Conservation (phyloP, 345 rosid genomes). For the Acer saccharum region DNA sequence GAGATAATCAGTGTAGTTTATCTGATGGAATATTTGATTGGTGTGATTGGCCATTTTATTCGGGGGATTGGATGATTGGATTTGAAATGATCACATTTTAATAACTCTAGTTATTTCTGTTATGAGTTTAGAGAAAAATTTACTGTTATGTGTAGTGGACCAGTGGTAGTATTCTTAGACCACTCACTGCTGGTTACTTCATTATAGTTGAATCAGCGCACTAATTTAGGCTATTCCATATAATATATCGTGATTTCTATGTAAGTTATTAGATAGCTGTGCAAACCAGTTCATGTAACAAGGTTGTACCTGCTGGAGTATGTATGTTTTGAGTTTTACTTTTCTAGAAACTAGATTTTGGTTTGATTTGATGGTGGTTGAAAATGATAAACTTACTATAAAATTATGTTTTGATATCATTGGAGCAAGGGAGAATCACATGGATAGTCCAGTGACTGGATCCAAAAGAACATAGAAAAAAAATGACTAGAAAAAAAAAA, state of each 20-base stretch:
- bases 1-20: background rate
- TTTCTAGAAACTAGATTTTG: background rate
- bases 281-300: too few species aligned
- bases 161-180: background rate
- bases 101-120: background rate
- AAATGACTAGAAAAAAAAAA: background rate
- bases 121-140: background rate
- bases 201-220: background rate
- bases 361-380: background rate
- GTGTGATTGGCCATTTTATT: background rate
- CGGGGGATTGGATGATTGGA: conserved; percentile 4
- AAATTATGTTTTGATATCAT: too few species aligned
- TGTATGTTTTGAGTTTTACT: too few species aligned
- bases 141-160: background rate
- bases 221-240: background rate
- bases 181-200: background rate
- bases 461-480: too few species aligned
- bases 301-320: too few species aligned
- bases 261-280: too few species aligned
- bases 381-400: background rate
- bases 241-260: too few species aligned
- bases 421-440: too few species aligned
- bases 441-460: too few species aligned
- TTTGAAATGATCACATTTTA: conserved; percentile 4
- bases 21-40: background rate